Conservation (phyloP, 345 rosid species). For the Hevea brasiliensis region DNA sequence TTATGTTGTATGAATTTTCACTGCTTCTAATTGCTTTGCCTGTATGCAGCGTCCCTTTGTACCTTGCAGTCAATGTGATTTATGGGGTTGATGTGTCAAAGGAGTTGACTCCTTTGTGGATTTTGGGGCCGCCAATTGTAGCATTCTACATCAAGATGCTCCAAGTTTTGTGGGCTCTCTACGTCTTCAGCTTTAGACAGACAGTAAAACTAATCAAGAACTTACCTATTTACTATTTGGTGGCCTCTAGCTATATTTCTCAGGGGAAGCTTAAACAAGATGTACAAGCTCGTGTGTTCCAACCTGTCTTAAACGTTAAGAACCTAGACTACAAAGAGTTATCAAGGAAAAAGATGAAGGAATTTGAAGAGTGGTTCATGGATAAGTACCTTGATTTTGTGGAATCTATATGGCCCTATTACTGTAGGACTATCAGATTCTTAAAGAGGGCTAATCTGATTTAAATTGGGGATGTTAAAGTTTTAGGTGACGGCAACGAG, state of each 20-base stretch:
- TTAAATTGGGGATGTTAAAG: conserved; percentile 24
- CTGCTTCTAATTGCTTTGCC: conserved; percentile 23
- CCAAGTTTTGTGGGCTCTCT: conserved; percentile 60
- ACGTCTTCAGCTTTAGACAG: conserved; percentile 71
- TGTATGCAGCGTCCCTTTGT: conserved; percentile 65
- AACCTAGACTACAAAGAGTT: conserved; percentile 63
- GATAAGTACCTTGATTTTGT: conserved; percentile 77
- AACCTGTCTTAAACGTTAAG: conserved; percentile 59
- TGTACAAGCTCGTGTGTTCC: conserved; percentile 41
- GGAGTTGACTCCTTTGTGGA: conserved; percentile 83
- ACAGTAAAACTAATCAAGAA: conserved; percentile 49
- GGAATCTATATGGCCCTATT: conserved; percentile 90
- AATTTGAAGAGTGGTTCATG: conserved; percentile 54
- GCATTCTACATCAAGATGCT: conserved; percentile 71
- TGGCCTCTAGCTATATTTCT: conserved; percentile 49
- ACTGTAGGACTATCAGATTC: conserved; percentile 92
- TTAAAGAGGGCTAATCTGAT: conserved; percentile 87
- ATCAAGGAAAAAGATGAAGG: conserved; percentile 50
- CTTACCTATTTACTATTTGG: conserved; percentile 55
- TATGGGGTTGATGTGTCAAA: conserved; percentile 79
- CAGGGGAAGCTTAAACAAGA: conserved; percentile 69
- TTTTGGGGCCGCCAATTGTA: conserved; percentile 67
- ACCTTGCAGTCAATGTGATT: conserved; percentile 52
- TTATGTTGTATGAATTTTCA: neutral
- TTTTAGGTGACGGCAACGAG: too few relatives aligned